Evolutionary conservation across 2,329 filamentous ascomycete genomes (phyloP), one percentile per base, ranked within the genome.

Genomic region (Aspergillaceae sp.): DNA sequence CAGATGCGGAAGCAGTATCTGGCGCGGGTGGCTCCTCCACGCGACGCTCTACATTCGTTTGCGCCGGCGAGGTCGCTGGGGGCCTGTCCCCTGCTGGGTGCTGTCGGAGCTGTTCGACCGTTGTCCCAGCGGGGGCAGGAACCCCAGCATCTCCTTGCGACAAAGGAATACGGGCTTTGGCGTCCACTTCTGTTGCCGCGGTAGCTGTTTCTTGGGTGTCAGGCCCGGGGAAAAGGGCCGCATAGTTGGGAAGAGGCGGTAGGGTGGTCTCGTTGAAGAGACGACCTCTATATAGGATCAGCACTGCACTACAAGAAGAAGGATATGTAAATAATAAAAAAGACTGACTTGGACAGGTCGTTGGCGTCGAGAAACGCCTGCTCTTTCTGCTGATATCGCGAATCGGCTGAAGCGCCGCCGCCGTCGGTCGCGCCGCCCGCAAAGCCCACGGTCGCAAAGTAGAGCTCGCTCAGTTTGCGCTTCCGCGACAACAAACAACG

Each of bases 391-490:
- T 70, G 68, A 58, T 71, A 70, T 46, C 66, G 60, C 36, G 68
- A 76, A 59, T 79, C 78, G 59, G 82, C 63, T 53, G 72, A 73
- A 66, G 73, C 71, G 30, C 30, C 36, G 68, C 80, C 74, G 68
- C 80, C 74, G 62, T 76, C 70, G 68, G 63, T 67, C 60, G 69
- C 69, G 59, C 60, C 62, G 56, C 19, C 19, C 19, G 64, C 59
- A 56, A 72, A 65, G 54, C 75, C 67, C 65, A 83, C 80, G 67
- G 84, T 85, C 74, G 86, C 83, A 77, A 86, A 80, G 74, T 86
- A 94, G 60, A 95, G 79, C 74, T 92, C 86, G 67, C 84, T 84
- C 66, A 95, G 78, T 77, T 94, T 94, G 70, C 87, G 83, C 80
- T 94, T 92, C 71, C 87, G 85, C 77, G 86, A 87, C 70, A 77